Evolutionary conservation across 768 basidiomycete genomes (phyloP).

Genomic region (Boletus tylopilopsis): DNA sequence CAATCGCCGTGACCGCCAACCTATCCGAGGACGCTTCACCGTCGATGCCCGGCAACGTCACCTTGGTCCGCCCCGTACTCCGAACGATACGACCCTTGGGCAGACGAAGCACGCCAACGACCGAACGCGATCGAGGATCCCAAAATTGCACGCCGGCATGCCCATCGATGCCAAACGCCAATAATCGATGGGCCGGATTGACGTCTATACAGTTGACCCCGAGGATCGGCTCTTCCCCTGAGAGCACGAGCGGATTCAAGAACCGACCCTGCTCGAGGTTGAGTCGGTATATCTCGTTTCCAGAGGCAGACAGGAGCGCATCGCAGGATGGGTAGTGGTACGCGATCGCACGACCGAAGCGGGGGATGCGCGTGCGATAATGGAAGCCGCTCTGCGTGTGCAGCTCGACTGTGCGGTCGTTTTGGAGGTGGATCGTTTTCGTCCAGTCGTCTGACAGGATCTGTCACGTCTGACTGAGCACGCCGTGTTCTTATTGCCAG

Average conservation of each 20-base stretch:
- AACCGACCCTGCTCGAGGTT: constrained; percentile 96
- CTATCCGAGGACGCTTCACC: constrained; percentile 25
- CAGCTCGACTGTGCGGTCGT: constrained; percentile 89
- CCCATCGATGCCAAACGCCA: constrained; percentile 87
- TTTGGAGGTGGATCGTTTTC: constrained; percentile 94
- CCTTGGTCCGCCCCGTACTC: constrained; percentile 31
- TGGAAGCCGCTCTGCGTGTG: constrained; percentile 94
- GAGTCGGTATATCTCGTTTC: constrained; percentile 85
- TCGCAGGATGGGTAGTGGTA: constrained; percentile 96
- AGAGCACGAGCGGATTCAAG: constrained; percentile 72
- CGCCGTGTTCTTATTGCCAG: not conserved
- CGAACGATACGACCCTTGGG: constrained; percentile 52
- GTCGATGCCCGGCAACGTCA: constrained; percentile 33
- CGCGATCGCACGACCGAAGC: constrained; percentile 85
- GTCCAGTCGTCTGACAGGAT: constrained; percentile 98
- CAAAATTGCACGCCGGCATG: constrained; percentile 90
- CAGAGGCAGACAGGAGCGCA: constrained; percentile 78
- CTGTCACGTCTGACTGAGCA: constrained; percentile 37
- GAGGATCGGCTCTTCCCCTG: constrained; percentile 51
- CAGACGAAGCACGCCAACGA: constrained; percentile 66
- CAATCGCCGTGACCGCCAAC: constrained; percentile 75
- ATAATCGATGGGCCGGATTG: constrained; percentile 88
- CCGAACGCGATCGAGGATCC: constrained; percentile 83
- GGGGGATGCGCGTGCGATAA: constrained; percentile 90
- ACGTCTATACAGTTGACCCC: constrained; percentile 93